Conservation (phyloP, 208 protist species). For the Novymonas esmeraldas region DNA sequence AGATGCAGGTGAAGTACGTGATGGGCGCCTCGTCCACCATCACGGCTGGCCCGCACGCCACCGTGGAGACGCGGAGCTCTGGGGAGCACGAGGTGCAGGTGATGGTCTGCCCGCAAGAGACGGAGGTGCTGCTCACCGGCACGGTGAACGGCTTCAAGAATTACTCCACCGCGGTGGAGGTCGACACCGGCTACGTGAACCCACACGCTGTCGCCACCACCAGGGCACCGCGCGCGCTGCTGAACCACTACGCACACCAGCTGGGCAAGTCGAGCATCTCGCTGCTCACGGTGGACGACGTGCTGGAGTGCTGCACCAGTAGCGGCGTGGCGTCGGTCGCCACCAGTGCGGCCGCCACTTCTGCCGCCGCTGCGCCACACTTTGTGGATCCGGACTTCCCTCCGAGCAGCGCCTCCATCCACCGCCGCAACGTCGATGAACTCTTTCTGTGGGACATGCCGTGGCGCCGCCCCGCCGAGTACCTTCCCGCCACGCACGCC, state of each 20-base stretch:
- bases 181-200: slow-evolving; percentile 33
- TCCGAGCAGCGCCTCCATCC: slow-evolving; percentile 33
- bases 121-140: slow-evolving; percentile 45
- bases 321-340: background rate
- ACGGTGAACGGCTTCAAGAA: slow-evolving; percentile 46
- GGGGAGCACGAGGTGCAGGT: slow-evolving; percentile 32
- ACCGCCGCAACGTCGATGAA: slow-evolving; percentile 38
- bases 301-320: slow-evolving; percentile 18
- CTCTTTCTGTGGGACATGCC: slow-evolving; percentile 40
- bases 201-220: slow-evolving; percentile 34
- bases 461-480: slow-evolving; percentile 39
- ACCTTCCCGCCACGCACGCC: slow-evolving; percentile 25
- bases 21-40: slow-evolving; percentile 45
- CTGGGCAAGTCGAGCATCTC: slow-evolving; percentile 10
- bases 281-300: slow-evolving; percentile 23
- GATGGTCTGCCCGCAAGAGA: slow-evolving; percentile 56
- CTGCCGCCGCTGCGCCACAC: slow-evolving; percentile 19
- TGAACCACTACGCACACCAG: slow-evolving; percentile 31
- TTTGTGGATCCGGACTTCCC: slow-evolving; percentile 57
- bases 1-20: slow-evolving; percentile 54
- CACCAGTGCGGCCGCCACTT: slow-evolving; percentile 25
- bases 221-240: slow-evolving; percentile 24
- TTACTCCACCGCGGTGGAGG: slow-evolving; percentile 25
- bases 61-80: slow-evolving; percentile 8
- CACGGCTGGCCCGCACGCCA: slow-evolving; percentile 24